phyloP scores from a whole-genome alignment of 73 alveolate genomes.

The Paramecium tetraurelia region DNA sequence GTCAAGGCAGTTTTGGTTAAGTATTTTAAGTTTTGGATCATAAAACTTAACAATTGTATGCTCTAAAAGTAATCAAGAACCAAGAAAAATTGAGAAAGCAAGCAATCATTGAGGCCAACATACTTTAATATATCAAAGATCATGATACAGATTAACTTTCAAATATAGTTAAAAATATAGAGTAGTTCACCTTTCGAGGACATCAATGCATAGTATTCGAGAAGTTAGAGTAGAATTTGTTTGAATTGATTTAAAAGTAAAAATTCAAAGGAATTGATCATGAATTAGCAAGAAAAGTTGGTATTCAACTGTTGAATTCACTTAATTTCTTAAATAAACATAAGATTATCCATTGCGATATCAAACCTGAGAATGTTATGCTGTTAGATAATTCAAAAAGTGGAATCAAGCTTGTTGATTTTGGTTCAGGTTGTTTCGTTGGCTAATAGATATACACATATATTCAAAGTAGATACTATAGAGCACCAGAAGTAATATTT shows the following conservation, averaged over 20 bases:
- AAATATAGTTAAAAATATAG: constrained; percentile 64
- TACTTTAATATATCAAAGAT: constrained; percentile 70
- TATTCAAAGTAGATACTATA: constrained; percentile 73
- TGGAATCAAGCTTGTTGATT: constrained; percentile 72
- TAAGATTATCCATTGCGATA: constrained; percentile 65
- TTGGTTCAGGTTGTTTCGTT: constrained; percentile 75
- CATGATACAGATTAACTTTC: constrained; percentile 63
- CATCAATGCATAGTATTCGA: constrained; percentile 81
- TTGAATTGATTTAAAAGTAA: constrained; percentile 74
- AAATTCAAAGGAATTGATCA: constrained; percentile 76
- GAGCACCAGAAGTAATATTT: constrained; percentile 83
- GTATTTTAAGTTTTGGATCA: constrained; percentile 93
- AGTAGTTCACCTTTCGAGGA: constrained; percentile 63
- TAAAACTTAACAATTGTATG: constrained; percentile 79
- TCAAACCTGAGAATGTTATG: constrained; percentile 58
- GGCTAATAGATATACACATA: constrained; percentile 67
- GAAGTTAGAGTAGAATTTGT: constrained; percentile 75
- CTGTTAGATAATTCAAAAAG: constrained; percentile 68
- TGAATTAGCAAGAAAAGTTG: constrained; percentile 70
- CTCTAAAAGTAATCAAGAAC: constrained; percentile 90
- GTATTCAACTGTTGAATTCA: constrained; percentile 72
- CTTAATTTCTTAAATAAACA: constrained; percentile 62
- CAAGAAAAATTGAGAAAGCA: constrained; percentile 86
- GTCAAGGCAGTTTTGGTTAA: constrained; percentile 96
- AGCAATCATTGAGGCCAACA: constrained; percentile 88